Evolutionary conservation across 2,329 filamentous ascomycete genomes (phyloP).

Genomic region (Nemania abortiva): DNA sequence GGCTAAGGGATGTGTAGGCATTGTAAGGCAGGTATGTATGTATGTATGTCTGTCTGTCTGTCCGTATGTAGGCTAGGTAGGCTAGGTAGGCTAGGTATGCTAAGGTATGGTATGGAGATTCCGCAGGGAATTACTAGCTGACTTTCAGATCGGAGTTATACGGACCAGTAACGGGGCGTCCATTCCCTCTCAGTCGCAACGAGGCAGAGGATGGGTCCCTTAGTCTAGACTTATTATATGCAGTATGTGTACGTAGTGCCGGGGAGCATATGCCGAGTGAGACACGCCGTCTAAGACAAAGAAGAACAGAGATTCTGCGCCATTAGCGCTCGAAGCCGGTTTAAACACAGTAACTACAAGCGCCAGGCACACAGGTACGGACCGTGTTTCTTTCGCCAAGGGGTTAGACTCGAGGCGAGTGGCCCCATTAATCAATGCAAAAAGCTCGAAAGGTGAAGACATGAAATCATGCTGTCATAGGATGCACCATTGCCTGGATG

Average conservation of each 20-base stretch:
- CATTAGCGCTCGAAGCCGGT: slow-evolving; percentile 32
- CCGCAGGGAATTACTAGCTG: slow-evolving; percentile 16
- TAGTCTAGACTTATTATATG: slow-evolving; percentile 1
- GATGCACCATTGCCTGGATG: slow-evolving; percentile 31
- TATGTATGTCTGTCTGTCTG: neutral
- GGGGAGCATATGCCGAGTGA: slow-evolving; percentile 18
- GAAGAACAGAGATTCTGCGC: slow-evolving; percentile 21
- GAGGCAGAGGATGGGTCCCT: slow-evolving; percentile 4
- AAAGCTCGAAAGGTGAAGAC: slow-evolving; percentile 36
- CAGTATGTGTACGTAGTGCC: neutral
- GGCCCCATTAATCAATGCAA: slow-evolving; percentile 39
- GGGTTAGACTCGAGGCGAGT: slow-evolving; percentile 28
- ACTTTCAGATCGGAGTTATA: slow-evolving; percentile 21
- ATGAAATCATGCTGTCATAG: slow-evolving; percentile 41
- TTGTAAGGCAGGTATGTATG: neutral
- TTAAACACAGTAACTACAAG: slow-evolving; percentile 16
- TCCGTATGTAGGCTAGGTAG: neutral
- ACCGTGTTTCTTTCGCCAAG: slow-evolving; percentile 32
- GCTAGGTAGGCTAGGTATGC: neutral
- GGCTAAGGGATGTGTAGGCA: slow-evolving; percentile 16
- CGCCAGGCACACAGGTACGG: slow-evolving; percentile 34
- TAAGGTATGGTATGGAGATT: slow-evolving; percentile 16
- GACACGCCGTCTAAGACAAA: slow-evolving; percentile 11
- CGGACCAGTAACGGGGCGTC: slow-evolving; percentile 19
- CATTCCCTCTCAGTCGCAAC: slow-evolving; percentile 3